Evolutionary conservation across 2,329 filamentous ascomycete genomes (phyloP), one percentile per base, ranked within the genome.

Genomic region (Aspergillus pseudonomiae): DNA sequence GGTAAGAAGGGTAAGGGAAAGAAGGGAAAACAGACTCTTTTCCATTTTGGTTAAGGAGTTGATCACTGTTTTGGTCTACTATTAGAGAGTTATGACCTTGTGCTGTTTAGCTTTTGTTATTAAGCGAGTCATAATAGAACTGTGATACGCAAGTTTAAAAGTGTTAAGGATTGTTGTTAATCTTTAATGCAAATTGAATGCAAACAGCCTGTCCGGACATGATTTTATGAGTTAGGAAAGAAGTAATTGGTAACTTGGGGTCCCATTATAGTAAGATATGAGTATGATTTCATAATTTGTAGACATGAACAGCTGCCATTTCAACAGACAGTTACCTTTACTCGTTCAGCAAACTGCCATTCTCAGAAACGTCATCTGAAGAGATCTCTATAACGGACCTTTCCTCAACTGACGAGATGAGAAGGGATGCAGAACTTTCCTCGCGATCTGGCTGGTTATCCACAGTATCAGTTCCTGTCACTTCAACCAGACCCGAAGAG

Each of bases 21-120:
- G 65, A 80, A 79, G 71, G 78, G 78, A 24, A 78, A 79, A 67
- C 77, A 78, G 61, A 74, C 78, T 1, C 73, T 79, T 45, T 76
- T 75, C 65, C 77, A 79, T 65, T 79, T 79, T 59, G 77, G 77
- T 59, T 78, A 63, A 70, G 52, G 52, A 28, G 36, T 41, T 50
- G 46, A 26, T 59, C 19, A 24, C 19, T 45, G 21, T 43, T 16
- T 28, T 50, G 12, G 16, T 16, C 28, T 21, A 61, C 28, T 43
- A 19, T 16, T 34, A 16, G 32, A 34, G 3, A 36, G 7, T 12
- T 36, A 26, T 41, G 21, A 55, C 4, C 4, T 43, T 57, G 24
- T 52, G 36, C 46, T 39, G 24, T 56, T 54, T 57, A 54, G 62
- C 39, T 55, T 63, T 28, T 53, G 34, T 39, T 58, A 21, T 52